Conservation (phyloP, 2,329 filamentous ascomycete species). For the Aspergillus calidoustus region DNA sequence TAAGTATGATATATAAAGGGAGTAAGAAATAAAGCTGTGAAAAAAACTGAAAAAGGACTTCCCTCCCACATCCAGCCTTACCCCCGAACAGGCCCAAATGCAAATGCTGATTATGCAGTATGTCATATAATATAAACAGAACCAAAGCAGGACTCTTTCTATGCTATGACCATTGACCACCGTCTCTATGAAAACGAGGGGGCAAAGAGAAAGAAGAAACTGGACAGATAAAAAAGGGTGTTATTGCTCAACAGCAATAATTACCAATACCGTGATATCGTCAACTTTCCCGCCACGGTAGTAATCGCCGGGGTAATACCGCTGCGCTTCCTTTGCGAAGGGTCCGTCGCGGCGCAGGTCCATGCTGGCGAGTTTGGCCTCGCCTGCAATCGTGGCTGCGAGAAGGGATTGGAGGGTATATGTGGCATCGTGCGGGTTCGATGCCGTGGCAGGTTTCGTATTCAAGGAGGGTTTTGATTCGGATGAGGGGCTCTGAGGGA, state of each 20-base stretch:
- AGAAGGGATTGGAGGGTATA: slow-evolving; percentile 75
- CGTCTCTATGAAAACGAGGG: background rate
- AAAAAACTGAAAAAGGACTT: background rate
- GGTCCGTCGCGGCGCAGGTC: slow-evolving; percentile 84
- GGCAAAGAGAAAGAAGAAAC: background rate
- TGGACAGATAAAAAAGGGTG: background rate
- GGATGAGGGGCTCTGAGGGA: slow-evolving; percentile 16
- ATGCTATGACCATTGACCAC: background rate
- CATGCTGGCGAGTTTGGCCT: slow-evolving; percentile 82
- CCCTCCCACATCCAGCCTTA: too few species aligned
- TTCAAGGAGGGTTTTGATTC: slow-evolving; percentile 6
- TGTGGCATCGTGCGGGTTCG: slow-evolving; percentile 25
- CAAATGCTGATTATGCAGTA: background rate
- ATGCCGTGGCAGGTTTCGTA: slow-evolving; percentile 9
- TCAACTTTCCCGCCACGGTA: slow-evolving; percentile 95
- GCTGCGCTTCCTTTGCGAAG: slow-evolving; percentile 92
- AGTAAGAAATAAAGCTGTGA: background rate
- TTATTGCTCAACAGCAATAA: slow-evolving; percentile 70
- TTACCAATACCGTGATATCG: slow-evolving; percentile 87
- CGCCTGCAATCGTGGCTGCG: slow-evolving; percentile 76
- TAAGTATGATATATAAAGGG: background rate
- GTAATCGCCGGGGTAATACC: slow-evolving; percentile 80
- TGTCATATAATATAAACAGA: background rate
- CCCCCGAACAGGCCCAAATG: background rate
- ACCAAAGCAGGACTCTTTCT: background rate